These are phyloP conservation scores for Chamaecyparis obtusa DNA, from an alignment of 75 land plant genomes.

Conservation along the genomic window DNA sequence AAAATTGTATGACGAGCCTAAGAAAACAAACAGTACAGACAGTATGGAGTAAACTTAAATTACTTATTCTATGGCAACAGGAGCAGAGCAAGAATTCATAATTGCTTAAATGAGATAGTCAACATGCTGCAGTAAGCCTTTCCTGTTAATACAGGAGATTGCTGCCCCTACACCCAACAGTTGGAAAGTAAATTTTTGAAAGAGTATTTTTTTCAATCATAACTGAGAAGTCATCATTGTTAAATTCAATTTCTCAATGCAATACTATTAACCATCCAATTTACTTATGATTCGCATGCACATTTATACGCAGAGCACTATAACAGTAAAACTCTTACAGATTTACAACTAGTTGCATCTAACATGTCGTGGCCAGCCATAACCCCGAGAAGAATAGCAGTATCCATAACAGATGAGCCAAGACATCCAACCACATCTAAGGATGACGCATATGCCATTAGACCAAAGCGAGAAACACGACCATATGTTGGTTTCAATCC, in stretches of 20 bases:
- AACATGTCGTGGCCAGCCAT: slow-evolving; percentile 81
- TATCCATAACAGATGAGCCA: slow-evolving; percentile 77
- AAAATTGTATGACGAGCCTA: neutral
- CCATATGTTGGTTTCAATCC: slow-evolving; percentile 97
- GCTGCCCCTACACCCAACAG: neutral
- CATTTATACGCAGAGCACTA: neutral
- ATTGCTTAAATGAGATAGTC: neutral
- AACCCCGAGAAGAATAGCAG: slow-evolving; percentile 74
- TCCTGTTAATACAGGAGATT: neutral
- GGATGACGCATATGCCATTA: slow-evolving; percentile 98
- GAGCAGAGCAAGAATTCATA: neutral
- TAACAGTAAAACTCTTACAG: slow-evolving; percentile 28
- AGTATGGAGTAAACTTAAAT: neutral
- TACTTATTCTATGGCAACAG: neutral
- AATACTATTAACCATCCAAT: neutral
- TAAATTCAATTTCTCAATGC: neutral
- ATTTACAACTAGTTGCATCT: slow-evolving; percentile 82
- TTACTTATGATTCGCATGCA: neutral
- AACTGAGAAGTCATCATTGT: neutral
- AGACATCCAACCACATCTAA: slow-evolving; percentile 93
- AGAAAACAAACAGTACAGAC: neutral
- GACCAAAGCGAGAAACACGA: slow-evolving; percentile 89
- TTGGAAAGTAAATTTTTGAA: neutral
- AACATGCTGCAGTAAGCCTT: neutral
- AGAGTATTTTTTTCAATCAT: neutral